Evolutionary conservation across 2,329 filamentous ascomycete genomes (phyloP).

Genomic region (Corniculantispora saksenae): DNA sequence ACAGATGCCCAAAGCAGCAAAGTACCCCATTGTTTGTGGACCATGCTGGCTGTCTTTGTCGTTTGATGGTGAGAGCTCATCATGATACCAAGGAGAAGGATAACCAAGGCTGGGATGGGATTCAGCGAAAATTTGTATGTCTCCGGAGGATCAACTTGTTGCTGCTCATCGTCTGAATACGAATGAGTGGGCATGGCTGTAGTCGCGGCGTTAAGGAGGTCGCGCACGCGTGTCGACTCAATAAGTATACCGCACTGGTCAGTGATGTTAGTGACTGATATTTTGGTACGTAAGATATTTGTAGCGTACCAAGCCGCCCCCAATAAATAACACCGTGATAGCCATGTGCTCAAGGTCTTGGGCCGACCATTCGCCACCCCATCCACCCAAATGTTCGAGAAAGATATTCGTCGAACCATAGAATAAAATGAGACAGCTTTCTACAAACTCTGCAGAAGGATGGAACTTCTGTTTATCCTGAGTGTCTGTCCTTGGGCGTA

Average conservation of each 20-base stretch:
- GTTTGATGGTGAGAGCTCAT: conserved; percentile 90
- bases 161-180: conserved; percentile 47
- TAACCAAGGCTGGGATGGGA: conserved; percentile 82
- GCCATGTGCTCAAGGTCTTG: conserved; percentile 89
- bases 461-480: conserved; percentile 57
- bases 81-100: conserved; percentile 86
- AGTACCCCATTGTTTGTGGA: conserved; percentile 91
- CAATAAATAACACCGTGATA: conserved; percentile 91
- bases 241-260: conserved; percentile 76
- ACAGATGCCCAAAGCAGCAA: conserved; percentile 80
- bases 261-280: neutral
- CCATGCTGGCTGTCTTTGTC: conserved; percentile 83
- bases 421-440: conserved; percentile 85
- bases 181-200: conserved; percentile 35
- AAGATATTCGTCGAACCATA: conserved; percentile 92
- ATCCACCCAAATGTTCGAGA: conserved; percentile 79
- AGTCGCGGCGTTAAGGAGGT: conserved; percentile 61
- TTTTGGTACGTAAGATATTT: too few relatives aligned
- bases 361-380: conserved; percentile 70
- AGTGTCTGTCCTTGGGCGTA: conserved; percentile 62
- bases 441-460: conserved; percentile 83
- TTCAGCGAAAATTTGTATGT: conserved; percentile 79
- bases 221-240: conserved; percentile 70
- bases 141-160: conserved; percentile 57
- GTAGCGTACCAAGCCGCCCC: conserved; percentile 75